Evolutionary conservation across 1,284 basidiomycete genomes (phyloP).

Genomic region (Coniophora puteana): DNA sequence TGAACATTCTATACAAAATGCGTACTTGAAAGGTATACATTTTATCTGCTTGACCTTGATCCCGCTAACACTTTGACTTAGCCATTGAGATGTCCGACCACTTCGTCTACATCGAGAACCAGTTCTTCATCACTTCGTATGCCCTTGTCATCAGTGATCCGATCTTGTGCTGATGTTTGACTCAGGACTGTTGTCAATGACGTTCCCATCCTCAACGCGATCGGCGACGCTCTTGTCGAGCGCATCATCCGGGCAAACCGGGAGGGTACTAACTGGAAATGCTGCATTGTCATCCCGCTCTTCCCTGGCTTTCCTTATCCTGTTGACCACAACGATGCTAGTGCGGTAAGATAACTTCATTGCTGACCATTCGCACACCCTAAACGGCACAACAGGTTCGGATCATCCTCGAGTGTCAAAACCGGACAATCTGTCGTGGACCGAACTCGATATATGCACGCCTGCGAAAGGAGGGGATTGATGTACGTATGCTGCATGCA

Average conservation of each 20-base stretch:
- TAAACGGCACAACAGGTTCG: slow-evolving; percentile 55
- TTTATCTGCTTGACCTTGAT: not conserved
- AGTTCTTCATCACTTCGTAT: slow-evolving; percentile 97
- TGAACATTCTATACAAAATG: slow-evolving; percentile 94
- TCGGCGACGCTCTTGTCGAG: slow-evolving; percentile 92
- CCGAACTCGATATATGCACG: slow-evolving; percentile 91
- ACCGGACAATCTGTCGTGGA: slow-evolving; percentile 85
- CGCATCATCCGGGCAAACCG: slow-evolving; percentile 89
- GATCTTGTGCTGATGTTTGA: slow-evolving; percentile 4
- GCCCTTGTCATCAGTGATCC: slow-evolving; percentile 20
- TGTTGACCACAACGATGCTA: slow-evolving; percentile 90
- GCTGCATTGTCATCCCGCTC: slow-evolving; percentile 90
- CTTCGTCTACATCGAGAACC: slow-evolving; percentile 95
- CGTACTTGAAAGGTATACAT: slow-evolving; percentile 78
- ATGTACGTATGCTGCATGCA: slow-evolving; percentile 47
- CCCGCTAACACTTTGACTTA: slow-evolving; percentile 26
- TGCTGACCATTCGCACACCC: not conserved
- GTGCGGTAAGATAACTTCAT: slow-evolving; percentile 55
- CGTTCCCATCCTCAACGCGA: slow-evolving; percentile 87
- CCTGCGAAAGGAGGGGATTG: slow-evolving; percentile 84
- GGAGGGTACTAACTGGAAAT: slow-evolving; percentile 84
- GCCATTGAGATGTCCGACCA: slow-evolving; percentile 95
- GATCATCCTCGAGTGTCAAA: slow-evolving; percentile 93
- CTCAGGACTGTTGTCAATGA: slow-evolving; percentile 82
- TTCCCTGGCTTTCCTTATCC: slow-evolving; percentile 94